Evolutionary conservation across 306 rosid species (phyloP), one percentile per base, ranked within the genome.

Genomic region (Fagus crenata): DNA sequence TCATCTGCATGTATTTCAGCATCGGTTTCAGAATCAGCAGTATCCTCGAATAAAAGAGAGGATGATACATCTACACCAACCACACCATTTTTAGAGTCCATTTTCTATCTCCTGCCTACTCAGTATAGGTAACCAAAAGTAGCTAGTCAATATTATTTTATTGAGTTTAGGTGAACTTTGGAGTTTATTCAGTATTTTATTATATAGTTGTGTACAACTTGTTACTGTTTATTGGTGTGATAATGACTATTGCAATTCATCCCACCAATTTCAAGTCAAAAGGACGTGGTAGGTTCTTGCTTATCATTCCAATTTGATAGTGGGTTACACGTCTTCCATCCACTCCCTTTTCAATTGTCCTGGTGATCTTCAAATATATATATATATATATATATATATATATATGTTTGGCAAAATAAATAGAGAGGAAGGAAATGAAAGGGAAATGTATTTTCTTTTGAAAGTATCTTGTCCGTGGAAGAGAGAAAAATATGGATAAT

Each of bases 21-120:
- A 60, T 86, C 86, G 54, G 81, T 86, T 67, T 89, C 88, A 78
- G 92, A 89, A 80, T 86, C 90, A 65, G 89, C 92, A 61, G 81
- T 82, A 11, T 82, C 80, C 54, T 89, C 90, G 17, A 82, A 68
- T 37, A 86, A 80, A 58, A 86, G 79, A 77, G 69, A 80, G 28
- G 83, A 73, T 58, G 90, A 81, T 32, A 78, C 54, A 78, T 86
- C 87, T 72, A 73, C 55, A 5, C 67, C 56, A 73, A 74, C 87
- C 75, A 73, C 55, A 5, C 67, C 56, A 73, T 77, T 78, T 5
- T 42, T 67, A 67, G 75, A 55, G 59, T 69, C 75, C 89, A 88
- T 78, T 80, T 75, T 64, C 55, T 72, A 51, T 31, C 49, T 37
- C 4, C 9, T 43, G 37, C 67, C 55, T 46, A 33, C 6, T 6